Conservation (phyloP, 257 asterid genomes). For the Linaria vulgaris region DNA sequence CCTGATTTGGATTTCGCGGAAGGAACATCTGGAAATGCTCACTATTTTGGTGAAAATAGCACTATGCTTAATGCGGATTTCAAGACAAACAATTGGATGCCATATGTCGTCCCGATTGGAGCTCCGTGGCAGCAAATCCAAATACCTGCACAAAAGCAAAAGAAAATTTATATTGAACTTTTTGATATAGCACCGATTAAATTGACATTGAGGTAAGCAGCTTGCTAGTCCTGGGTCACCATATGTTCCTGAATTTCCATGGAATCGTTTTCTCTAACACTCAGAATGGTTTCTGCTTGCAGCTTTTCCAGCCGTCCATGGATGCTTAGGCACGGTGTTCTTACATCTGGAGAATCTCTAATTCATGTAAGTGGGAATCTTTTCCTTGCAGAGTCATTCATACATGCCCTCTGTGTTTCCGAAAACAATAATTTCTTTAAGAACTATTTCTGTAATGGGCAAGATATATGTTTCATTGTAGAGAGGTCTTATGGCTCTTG, state of each 20-base stretch:
- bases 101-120: constrained; percentile 80
- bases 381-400: constrained; percentile 16
- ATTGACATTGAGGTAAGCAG: constrained; percentile 74
- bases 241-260: constrained; percentile 22
- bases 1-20: constrained; percentile 39
- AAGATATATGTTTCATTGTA: constrained; percentile 21
- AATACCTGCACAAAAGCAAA: constrained; percentile 63
- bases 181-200: constrained; percentile 83
- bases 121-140: constrained; percentile 98
- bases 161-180: constrained; percentile 81
- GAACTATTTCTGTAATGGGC: constrained; percentile 12
- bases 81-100: constrained; percentile 43
- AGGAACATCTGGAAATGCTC: constrained; percentile 37
- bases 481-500: constrained; percentile 99
- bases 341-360: constrained; percentile 88
- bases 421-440: constrained; percentile 4
- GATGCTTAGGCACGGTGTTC: constrained; percentile 86
- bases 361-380: constrained; percentile 68
- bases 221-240: constrained; percentile 23
- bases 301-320: constrained; percentile 98
- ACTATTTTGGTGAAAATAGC: constrained; percentile 39
- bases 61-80: constrained; percentile 35
- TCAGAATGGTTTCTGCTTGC: constrained; percentile 31
- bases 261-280: constrained; percentile 13
- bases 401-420: constrained; percentile 4